phyloP scores from a whole-genome alignment of 768 basidiomycete species.

The Amyloporia xantha region DNA sequence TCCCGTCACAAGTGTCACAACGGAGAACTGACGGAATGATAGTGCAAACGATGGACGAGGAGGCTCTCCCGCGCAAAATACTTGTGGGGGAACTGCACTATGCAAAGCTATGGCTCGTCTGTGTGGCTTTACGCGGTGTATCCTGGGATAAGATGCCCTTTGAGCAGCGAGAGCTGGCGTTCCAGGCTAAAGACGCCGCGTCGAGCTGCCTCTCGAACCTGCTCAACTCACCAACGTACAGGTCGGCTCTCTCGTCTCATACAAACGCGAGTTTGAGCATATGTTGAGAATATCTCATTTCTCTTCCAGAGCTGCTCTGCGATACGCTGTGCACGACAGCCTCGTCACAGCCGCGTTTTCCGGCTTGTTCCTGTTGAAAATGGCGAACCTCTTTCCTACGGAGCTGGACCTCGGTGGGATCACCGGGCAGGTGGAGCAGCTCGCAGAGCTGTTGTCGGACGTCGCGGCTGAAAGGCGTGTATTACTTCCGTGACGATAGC shows the following conservation, averaged over 20 bases:
- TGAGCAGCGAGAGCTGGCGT: constrained; percentile 90
- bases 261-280: not conserved
- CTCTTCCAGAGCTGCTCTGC: constrained; percentile 64
- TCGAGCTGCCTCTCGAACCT: constrained; percentile 81
- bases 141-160: constrained; percentile 96
- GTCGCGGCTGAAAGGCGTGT: constrained; percentile 80
- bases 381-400: constrained; percentile 87
- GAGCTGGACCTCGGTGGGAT: constrained; percentile 76
- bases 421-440: constrained; percentile 80
- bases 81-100: constrained; percentile 86
- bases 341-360: constrained; percentile 90
- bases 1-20: not conserved
- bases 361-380: constrained; percentile 86
- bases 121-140: constrained; percentile 84
- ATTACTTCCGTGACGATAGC: not conserved
- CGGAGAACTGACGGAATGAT: constrained; percentile 4
- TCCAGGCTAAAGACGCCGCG: constrained; percentile 92
- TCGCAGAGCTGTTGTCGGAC: constrained; percentile 84
- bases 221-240: constrained; percentile 71
- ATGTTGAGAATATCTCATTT: too few species aligned
- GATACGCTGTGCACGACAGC: constrained; percentile 90
- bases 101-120: constrained; percentile 92
- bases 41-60: constrained; percentile 81
- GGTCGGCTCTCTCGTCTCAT: constrained; percentile 39
- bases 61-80: constrained; percentile 79